Conservation (phyloP, 2,329 filamentous ascomycete genomes). For the Exophiala xenobiotica region DNA sequence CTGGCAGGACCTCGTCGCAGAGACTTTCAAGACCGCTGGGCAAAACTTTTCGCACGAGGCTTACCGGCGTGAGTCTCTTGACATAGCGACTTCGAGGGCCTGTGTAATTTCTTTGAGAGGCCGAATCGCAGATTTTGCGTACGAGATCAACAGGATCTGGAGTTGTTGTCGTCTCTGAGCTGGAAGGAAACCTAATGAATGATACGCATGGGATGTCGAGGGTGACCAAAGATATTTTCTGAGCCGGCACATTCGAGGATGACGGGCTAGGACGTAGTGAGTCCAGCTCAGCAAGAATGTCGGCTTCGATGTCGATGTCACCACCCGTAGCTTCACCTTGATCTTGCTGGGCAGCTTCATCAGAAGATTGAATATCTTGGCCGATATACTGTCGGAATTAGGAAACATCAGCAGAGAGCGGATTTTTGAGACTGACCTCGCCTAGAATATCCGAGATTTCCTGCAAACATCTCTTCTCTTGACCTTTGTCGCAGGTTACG, state of each 20-base stretch:
- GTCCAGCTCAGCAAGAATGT: constrained; percentile 59
- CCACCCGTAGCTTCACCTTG: constrained; percentile 38
- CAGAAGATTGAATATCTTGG: constrained; percentile 1
- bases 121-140: constrained; percentile 58
- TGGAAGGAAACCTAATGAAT: constrained; percentile 19
- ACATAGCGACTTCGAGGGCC: constrained; percentile 58
- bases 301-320: constrained; percentile 59
- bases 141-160: constrained; percentile 62
- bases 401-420: neutral
- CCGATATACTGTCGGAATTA: constrained; percentile 19
- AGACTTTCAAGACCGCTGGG: constrained; percentile 58
- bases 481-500: constrained; percentile 62
- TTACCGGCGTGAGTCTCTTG: constrained; percentile 61
- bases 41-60: constrained; percentile 57
- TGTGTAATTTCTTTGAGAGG: constrained; percentile 47
- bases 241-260: constrained; percentile 37
- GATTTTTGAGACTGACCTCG: constrained; percentile 41
- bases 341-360: neutral
- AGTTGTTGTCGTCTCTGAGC: constrained; percentile 39
- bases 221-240: constrained; percentile 19
- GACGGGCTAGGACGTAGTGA: constrained; percentile 54
- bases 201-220: constrained; percentile 33
- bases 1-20: constrained; percentile 56
- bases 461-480: constrained; percentile 58
- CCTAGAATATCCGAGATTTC: constrained; percentile 60